phyloP scores from a whole-genome alignment of 2,329 filamentous ascomycete genomes.

The Dactylellina leptospora region DNA sequence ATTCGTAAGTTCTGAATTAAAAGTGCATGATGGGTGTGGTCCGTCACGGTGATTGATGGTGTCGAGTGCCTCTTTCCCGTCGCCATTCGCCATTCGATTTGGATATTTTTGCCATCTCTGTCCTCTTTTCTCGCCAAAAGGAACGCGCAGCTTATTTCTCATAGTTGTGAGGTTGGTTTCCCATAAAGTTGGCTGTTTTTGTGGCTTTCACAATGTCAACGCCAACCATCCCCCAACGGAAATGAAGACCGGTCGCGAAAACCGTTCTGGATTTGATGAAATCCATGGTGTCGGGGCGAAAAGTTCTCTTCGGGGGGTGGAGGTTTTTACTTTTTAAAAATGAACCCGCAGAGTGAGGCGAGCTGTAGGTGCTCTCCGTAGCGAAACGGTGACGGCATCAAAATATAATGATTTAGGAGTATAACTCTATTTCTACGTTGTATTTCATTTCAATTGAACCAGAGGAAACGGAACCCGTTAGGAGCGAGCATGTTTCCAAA shows the following conservation, averaged over 20 bases:
- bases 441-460: too few species aligned
- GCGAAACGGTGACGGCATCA: background rate
- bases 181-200: constrained; percentile 10
- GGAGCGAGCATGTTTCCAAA: too few species aligned
- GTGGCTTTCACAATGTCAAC: constrained; percentile 13
- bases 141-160: constrained; percentile 5
- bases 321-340: constrained; percentile 5
- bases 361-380: background rate
- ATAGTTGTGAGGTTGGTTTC: constrained; percentile 20
- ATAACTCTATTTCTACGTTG: constrained; percentile 2
- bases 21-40: constrained; percentile 39
- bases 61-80: background rate
- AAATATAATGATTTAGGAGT: background rate
- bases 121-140: constrained; percentile 15
- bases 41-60: background rate
- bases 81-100: too few species aligned
- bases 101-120: too few species aligned
- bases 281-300: background rate
- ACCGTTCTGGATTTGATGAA: constrained; percentile 4
- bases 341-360: background rate
- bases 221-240: constrained; percentile 24
- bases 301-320: background rate
- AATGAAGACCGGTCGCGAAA: constrained; percentile 24
- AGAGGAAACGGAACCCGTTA: too few species aligned
- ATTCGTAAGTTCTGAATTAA: constrained; percentile 51